Base-by-base conservation (phyloP, 2,329 filamentous ascomycete genomes). In the Pseudocercospora fijiensis region DNA sequence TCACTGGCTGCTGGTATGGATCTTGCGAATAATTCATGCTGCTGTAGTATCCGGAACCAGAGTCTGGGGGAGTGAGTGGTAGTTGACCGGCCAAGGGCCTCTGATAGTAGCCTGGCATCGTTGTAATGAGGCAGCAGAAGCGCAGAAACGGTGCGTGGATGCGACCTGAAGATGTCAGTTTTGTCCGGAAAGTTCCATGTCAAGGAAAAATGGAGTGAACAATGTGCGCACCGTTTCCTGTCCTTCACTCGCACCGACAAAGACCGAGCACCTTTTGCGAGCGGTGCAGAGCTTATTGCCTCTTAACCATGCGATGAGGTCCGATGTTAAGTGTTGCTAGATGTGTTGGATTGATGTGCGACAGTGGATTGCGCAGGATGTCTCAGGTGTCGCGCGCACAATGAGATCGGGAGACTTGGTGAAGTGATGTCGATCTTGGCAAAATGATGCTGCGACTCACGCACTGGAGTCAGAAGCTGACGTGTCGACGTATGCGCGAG, bases 81-180 rank as follows among this genome's bases (percentile, higher is more conserved):
- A 80, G 73, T 63, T 76, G 74, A 63, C 66, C 69, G 60, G 77
- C 76, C 75, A 78, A 73, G 65, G 77, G 74, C 63, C 79, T 77
- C 58, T 61, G 61, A 71, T 82, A 82, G 74, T 82, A 82, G 71
- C 80, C 79, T 69, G 81, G 81, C 82, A 84, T 84, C 74, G 70
- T 78, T 74, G 73, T 71, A 69, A 67, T 67, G 68, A 68, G 68
- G 74, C 70, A 70, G 70, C 69, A 63, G 69, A 75, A 76, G 74
- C 71, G 73, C 78, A 77, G 77, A 79, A 80, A 80, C 77, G 78
- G 76, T 70, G 71, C 67, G 71, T 62, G 64, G 28, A 62, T 66
- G 76, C 75, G 74, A 77, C 79, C 72, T 66, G 55, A 24, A 43
- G 56, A 20, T 41, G 61, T 68, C 57, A 67, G 63, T 57, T 57